Evolutionary conservation across 202 grass and related monocot species (phyloP).

Genomic region (Carex arenaria): DNA sequence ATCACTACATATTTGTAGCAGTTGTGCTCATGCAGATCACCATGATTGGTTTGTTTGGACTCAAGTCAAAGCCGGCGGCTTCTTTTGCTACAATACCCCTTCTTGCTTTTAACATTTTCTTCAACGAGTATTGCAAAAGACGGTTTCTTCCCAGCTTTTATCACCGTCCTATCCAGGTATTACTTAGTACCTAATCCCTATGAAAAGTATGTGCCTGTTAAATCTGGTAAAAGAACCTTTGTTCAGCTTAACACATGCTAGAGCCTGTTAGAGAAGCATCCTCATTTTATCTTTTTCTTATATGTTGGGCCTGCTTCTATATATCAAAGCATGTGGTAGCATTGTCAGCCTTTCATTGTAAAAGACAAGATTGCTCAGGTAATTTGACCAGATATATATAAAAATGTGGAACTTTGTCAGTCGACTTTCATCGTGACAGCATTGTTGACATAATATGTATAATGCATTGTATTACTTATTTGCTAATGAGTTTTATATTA

Average conservation of each 20-base stretch:
- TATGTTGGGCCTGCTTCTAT: neutral
- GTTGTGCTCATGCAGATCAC: conserved; percentile 67
- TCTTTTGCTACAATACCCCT: conserved; percentile 63
- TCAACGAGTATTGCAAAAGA: conserved; percentile 77
- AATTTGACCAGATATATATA: neutral
- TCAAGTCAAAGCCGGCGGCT: conserved; percentile 77
- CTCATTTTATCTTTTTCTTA: neutral
- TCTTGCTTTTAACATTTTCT: conserved; percentile 55
- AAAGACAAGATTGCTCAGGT: neutral
- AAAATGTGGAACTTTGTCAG: neutral
- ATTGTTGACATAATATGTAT: neutral
- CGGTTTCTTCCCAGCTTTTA: conserved; percentile 65
- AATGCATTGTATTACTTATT: neutral
- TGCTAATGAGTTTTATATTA: neutral
- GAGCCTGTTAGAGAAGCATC: neutral
- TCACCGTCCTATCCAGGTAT: conserved; percentile 54
- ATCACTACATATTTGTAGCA: conserved; percentile 64
- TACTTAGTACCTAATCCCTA: neutral
- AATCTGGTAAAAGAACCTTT: neutral
- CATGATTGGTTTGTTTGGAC: conserved; percentile 71
- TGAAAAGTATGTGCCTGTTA: neutral
- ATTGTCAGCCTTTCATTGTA: neutral
- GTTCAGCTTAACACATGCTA: neutral
- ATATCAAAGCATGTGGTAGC: neutral
- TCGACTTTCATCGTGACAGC: neutral